Evolutionary conservation across 2,329 filamentous ascomycete species (phyloP), one percentile per base, ranked within the genome.

Genomic region (Colletotrichum limetticola): DNA sequence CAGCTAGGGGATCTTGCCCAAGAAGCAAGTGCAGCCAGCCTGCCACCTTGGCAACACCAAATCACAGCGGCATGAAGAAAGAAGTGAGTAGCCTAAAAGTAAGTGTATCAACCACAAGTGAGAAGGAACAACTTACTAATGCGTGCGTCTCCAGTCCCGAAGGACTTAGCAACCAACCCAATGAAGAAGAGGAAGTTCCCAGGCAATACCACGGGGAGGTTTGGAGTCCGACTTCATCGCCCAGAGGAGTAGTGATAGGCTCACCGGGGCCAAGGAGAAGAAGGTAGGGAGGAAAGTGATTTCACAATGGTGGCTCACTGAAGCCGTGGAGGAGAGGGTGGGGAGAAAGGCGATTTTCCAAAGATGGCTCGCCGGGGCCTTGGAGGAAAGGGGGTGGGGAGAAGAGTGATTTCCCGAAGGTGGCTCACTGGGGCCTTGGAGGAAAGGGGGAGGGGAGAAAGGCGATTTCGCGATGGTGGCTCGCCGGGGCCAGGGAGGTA

Each of bases 201-300:
- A 71, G 68, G 68, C 64, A 46, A 67, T 64, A 71, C 63, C 68
- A 64, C 68, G 63, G 68, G 68, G 68, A 71, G 68, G 68, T 56
- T 55, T 46, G 64, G 68, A 71, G 68, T 71, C 63, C 68, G 68
- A 55, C 68, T 71, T 71, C 55, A 46, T 67, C 60, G 57, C 68
- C 68, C 68, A 37, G 16, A 69, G 60, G 22, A 57, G 11, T 65
- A 65, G 59, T 69, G 59, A 57, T 65, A 58, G 49, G 66, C 66
- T 63, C 66, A 68, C 58, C 58, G 58, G 58, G 58, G 66, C 58
- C 65, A 62, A 46, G 26, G 65, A 32, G 16, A 16, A 30, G 8
- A 32, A 22, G 46, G 46, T 32, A n/a, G 42, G 19, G 42, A 63
- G 60, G 7, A n/a, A 19, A 28, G 11, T 28, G 28, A 63, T 63